These are phyloP conservation scores for Fusarium citri DNA, from an alignment of 2,329 filamentous ascomycete species.

Conservation along the genomic window DNA sequence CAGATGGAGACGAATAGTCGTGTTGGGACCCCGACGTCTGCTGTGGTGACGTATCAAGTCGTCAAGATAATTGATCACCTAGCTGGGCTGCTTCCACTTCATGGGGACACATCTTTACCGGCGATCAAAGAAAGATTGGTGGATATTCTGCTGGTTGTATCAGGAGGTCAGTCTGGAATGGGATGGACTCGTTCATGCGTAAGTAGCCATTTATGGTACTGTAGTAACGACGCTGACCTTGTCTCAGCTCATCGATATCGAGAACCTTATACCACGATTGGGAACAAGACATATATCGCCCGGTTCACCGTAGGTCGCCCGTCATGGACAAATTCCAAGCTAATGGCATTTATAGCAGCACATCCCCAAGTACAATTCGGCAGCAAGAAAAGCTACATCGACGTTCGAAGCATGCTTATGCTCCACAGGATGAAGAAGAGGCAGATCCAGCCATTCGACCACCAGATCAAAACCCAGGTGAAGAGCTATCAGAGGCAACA, in stretches of 20 bases:
- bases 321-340: accelerated
- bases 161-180: neutral
- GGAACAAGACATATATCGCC: neutral
- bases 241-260: slow-evolving; percentile 4
- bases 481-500: accelerated
- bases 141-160: slow-evolving; percentile 11
- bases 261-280: slow-evolving; percentile 24
- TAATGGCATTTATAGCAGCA: neutral
- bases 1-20: slow-evolving; percentile 27
- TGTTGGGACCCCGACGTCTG: slow-evolving; percentile 15
- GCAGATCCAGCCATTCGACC: slow-evolving; percentile 13
- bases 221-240: neutral
- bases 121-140: slow-evolving; percentile 24
- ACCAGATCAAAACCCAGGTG: neutral
- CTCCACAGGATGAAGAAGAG: slow-evolving; percentile 30
- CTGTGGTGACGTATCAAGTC: slow-evolving; percentile 28
- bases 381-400: slow-evolving; percentile 32
- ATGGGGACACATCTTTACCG: slow-evolving; percentile 14
- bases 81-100: slow-evolving; percentile 1
- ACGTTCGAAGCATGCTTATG: slow-evolving; percentile 36
- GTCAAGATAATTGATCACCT: slow-evolving; percentile 37
- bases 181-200: slow-evolving; percentile 29
- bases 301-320: slow-evolving; percentile 13
- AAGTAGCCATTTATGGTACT: neutral
- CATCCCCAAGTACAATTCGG: neutral